Conservation (phyloP, 2,329 filamentous ascomycete species). For the Fusarium guadeloupense region DNA sequence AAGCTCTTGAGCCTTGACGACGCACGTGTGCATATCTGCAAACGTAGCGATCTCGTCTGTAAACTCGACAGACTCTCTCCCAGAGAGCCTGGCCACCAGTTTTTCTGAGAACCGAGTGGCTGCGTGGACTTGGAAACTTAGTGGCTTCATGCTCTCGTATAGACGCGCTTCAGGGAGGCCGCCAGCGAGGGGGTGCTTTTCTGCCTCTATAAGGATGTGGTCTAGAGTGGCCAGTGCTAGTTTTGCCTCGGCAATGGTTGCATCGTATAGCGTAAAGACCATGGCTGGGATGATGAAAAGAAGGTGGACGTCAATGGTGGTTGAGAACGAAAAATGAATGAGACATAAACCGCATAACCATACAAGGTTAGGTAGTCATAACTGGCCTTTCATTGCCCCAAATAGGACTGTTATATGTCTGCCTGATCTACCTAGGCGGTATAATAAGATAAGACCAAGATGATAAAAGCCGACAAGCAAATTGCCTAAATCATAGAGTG, state of each 20-base stretch:
- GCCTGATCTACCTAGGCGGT: too few relatives aligned
- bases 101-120: conserved; percentile 40
- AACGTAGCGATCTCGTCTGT: conserved; percentile 43
- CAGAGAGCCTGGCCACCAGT: conserved; percentile 44
- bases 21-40: conserved; percentile 45
- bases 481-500: too few relatives aligned
- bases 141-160: conserved; percentile 50
- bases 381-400: too few relatives aligned
- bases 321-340: background rate
- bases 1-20: conserved; percentile 38
- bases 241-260: conserved; percentile 43
- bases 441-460: too few relatives aligned
- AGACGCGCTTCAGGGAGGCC: conserved; percentile 45
- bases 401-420: too few relatives aligned
- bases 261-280: conserved; percentile 47
- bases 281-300: conserved; percentile 4
- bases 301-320: background rate
- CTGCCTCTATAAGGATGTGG: conserved; percentile 45
- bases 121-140: conserved; percentile 49
- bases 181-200: conserved; percentile 43
- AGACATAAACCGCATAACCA: background rate
- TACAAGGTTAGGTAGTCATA: too few relatives aligned
- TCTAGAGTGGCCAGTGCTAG: conserved; percentile 40
- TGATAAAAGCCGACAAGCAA: too few relatives aligned
- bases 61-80: conserved; percentile 34